phyloP scores from a whole-genome alignment of 495 filamentous ascomycete genomes.

The Penicillium egyptiacum region DNA sequence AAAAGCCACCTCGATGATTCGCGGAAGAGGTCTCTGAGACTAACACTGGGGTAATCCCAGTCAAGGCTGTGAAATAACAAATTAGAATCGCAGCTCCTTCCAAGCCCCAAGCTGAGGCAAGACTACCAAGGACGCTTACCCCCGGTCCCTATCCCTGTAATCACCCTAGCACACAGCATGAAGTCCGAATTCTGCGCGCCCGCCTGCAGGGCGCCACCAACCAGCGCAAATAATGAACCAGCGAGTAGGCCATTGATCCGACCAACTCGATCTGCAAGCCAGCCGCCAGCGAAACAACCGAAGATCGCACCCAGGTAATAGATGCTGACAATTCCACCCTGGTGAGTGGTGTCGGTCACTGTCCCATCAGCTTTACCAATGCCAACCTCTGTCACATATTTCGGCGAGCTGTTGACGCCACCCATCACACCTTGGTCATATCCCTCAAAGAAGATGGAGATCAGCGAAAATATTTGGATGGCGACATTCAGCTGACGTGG shows the following conservation, averaged over 20 bases:
- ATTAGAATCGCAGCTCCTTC: slow-evolving; percentile 3
- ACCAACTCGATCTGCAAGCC: slow-evolving; percentile 53
- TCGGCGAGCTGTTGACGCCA: slow-evolving; percentile 46
- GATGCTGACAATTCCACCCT: slow-evolving; percentile 52
- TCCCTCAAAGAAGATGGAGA: slow-evolving; percentile 57
- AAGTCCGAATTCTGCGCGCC: slow-evolving; percentile 51
- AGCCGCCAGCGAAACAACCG: slow-evolving; percentile 53
- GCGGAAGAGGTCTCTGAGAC: slow-evolving; percentile 53
- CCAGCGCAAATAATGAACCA: slow-evolving; percentile 52
- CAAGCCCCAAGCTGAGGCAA: slow-evolving; percentile 2
- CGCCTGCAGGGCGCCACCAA: slow-evolving; percentile 55
- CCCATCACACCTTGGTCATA: slow-evolving; percentile 57
- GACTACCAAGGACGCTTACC: slow-evolving; percentile 23
- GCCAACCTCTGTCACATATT: slow-evolving; percentile 38
- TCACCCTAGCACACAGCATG: slow-evolving; percentile 55
- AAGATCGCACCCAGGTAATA: slow-evolving; percentile 58
- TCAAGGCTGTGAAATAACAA: slow-evolving; percentile 35
- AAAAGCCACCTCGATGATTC: slow-evolving; percentile 46
- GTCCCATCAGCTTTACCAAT: slow-evolving; percentile 41
- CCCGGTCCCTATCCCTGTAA: slow-evolving; percentile 58
- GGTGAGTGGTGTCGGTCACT: slow-evolving; percentile 38
- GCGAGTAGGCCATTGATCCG: slow-evolving; percentile 56
- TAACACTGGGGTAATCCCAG: slow-evolving; percentile 52
- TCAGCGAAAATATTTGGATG: slow-evolving; percentile 47
- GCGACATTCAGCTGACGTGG: slow-evolving; percentile 42